Percentiles rank a stretch among this genome's conserved stretches.
Evolutionary conservation across 306 rosid genomes (phyloP).

Genomic region (Lathyrus oleraceus): DNA sequence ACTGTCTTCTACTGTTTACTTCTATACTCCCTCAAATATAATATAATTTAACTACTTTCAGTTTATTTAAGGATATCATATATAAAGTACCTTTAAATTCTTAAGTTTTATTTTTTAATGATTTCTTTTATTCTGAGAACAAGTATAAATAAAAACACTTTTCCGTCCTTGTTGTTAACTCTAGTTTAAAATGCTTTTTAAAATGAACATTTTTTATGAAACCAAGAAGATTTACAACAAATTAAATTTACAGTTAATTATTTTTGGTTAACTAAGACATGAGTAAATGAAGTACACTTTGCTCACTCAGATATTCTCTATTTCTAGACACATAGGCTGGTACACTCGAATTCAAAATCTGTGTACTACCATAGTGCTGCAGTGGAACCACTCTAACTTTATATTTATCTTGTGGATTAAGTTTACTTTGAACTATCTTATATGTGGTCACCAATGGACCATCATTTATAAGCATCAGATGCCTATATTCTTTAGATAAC

Average conservation of each 20-base stretch:
- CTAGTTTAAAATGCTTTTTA: too few relatives aligned
- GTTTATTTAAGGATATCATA: too few relatives aligned
- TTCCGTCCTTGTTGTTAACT: too few relatives aligned
- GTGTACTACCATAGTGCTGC: background rate
- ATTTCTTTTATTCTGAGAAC: background rate
- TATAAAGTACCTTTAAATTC: background rate
- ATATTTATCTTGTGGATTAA: background rate
- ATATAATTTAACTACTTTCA: too few relatives aligned
- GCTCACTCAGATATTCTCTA: background rate
- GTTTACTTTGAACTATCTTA: background rate
- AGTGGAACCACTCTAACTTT: background rate
- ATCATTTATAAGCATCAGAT: background rate
- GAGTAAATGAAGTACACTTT: background rate
- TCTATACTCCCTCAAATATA: background rate
- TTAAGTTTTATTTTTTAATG: too few relatives aligned
- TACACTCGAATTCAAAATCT: background rate
- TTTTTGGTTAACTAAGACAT: background rate
- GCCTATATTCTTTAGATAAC: background rate
- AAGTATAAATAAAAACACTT: too few relatives aligned
- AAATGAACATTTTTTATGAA: too few relatives aligned
- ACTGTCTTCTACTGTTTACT: background rate
- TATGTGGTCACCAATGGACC: background rate
- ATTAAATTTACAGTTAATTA: too few relatives aligned
- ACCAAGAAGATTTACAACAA: too few relatives aligned
- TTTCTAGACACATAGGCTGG: background rate